Evolutionary conservation across 2,329 filamentous ascomycete species (phyloP).

Genomic region (Penicillium sp.): DNA sequence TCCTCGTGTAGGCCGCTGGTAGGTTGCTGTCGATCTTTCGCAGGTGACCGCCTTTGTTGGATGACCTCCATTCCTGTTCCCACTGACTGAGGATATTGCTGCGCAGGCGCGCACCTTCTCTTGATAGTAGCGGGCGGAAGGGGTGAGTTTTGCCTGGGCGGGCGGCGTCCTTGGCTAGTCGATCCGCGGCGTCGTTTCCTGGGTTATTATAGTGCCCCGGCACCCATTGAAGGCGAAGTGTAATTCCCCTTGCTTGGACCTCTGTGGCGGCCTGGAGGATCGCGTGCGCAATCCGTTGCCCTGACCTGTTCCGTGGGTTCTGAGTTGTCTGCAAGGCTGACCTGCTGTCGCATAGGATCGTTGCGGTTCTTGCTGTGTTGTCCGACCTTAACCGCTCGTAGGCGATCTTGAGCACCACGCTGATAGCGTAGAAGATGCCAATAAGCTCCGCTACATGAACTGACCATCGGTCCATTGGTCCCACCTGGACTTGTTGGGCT

Average conservation of each 20-base stretch:
- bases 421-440: slow-evolving; percentile 31
- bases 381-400: background rate
- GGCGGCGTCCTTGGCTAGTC: background rate
- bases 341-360: background rate
- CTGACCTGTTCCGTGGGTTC: background rate
- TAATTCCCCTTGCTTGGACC: background rate
- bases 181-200: background rate
- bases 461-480: slow-evolving; percentile 30
- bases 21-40: slow-evolving; percentile 6
- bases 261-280: background rate
- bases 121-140: background rate
- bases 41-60: slow-evolving; percentile 2
- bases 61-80: slow-evolving; percentile 8
- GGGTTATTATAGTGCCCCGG: background rate
- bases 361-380: background rate
- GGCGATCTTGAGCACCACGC: slow-evolving; percentile 3
- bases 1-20: slow-evolving; percentile 11
- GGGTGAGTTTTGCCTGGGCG: background rate
- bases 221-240: background rate
- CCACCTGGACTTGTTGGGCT: slow-evolving; percentile 17
- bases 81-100: slow-evolving; percentile 4
- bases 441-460: slow-evolving; percentile 31
- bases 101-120: background rate
- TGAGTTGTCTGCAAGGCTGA: background rate
- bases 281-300: background rate